Percentiles rank a stretch among this genome's conserved stretches.
These are phyloP conservation scores for Schizosaccharomyces cryophilus DNA, from an alignment of 805 yeast species.

Conservation along the genomic window DNA sequence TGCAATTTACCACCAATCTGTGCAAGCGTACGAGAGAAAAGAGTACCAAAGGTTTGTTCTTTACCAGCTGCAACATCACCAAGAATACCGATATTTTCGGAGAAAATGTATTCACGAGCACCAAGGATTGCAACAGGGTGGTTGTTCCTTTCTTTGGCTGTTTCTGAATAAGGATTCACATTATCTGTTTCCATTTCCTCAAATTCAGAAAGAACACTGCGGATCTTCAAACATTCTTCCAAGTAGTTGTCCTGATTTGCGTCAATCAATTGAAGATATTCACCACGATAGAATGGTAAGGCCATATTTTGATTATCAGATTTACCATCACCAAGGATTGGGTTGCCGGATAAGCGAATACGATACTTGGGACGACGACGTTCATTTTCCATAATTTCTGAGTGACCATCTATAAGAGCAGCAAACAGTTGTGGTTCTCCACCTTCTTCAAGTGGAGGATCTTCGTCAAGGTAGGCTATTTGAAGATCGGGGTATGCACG, in stretches of 20 bases:
- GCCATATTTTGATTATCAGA: constrained; percentile 87
- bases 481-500: constrained; percentile 46
- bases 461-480: constrained; percentile 87
- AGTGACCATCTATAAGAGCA: constrained; percentile 39
- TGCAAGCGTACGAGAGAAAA: constrained; percentile 79
- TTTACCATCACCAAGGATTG: constrained; percentile 88
- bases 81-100: constrained; percentile 73
- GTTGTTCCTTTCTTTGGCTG: constrained; percentile 24
- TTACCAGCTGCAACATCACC: constrained; percentile 96
- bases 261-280: constrained; percentile 80
- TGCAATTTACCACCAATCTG: constrained; percentile 87
- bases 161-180: constrained; percentile 23
- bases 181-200: constrained; percentile 43
- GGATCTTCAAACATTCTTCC: constrained; percentile 78
- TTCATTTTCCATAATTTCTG: constrained; percentile 30
- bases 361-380: constrained; percentile 37
- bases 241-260: constrained; percentile 90
- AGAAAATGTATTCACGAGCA: constrained; percentile 82
- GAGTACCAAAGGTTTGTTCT: constrained; percentile 89
- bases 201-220: constrained; percentile 72
- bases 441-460: constrained; percentile 28
- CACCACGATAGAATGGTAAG: constrained; percentile 71
- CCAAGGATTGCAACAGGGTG: constrained; percentile 77
- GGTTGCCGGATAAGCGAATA: constrained; percentile 71
- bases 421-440: constrained; percentile 32